Percentiles rank a stretch among this genome's conserved stretches.
Conservation (phyloP, 2,329 filamentous ascomycete genomes). For the Hymenoscyphus fraxineus region DNA sequence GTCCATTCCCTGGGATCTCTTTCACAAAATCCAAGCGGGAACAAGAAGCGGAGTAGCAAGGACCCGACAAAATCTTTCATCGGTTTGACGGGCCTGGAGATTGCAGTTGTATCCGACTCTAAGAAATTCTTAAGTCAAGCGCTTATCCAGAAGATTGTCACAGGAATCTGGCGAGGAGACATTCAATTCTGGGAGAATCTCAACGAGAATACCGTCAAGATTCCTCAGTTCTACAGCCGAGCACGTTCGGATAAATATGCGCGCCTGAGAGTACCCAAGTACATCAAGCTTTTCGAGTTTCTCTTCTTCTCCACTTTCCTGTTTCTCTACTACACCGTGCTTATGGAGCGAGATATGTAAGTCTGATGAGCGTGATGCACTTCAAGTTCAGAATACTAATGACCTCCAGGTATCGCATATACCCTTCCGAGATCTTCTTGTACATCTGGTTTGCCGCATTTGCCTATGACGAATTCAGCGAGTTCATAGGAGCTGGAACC, state of each 20-base stretch:
- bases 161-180: slow-evolving; percentile 80
- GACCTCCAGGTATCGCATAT: slow-evolving; percentile 49
- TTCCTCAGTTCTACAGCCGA: slow-evolving; percentile 70
- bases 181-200: slow-evolving; percentile 84
- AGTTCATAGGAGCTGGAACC: slow-evolving; percentile 80
- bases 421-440: slow-evolving; percentile 65
- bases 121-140: slow-evolving; percentile 82
- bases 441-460: slow-evolving; percentile 87
- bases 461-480: slow-evolving; percentile 80
- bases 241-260: slow-evolving; percentile 68
- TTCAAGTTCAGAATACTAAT: not conserved
- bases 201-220: slow-evolving; percentile 69
- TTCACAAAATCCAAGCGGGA: slow-evolving; percentile 32
- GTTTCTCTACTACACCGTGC: slow-evolving; percentile 78
- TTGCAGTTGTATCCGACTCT: slow-evolving; percentile 74
- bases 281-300: slow-evolving; percentile 81
- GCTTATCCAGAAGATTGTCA: slow-evolving; percentile 77
- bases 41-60: slow-evolving; percentile 47
- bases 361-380: slow-evolving; percentile 8
- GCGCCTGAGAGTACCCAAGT: slow-evolving; percentile 73
- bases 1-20: slow-evolving; percentile 47
- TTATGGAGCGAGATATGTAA: slow-evolving; percentile 65
- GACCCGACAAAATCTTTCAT: slow-evolving; percentile 70
- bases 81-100: slow-evolving; percentile 80
- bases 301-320: slow-evolving; percentile 76